Base-by-base conservation (phyloP, 1,284 basidiomycete genomes). In the Puccinia triticina region DNA sequence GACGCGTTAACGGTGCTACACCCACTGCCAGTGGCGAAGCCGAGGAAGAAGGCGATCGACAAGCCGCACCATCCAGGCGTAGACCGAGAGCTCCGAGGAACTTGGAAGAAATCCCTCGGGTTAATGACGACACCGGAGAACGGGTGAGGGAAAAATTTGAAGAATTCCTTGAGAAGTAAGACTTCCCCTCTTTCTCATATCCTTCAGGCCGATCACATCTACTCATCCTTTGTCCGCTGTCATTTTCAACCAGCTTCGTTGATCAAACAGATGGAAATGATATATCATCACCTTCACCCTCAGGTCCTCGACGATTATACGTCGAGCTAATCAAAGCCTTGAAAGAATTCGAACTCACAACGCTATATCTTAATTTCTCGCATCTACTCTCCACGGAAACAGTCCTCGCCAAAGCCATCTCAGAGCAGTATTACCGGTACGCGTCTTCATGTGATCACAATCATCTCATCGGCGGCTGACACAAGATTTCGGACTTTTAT, bases 301-400 rank as follows among this genome's bases (percentile, higher is more conserved):
- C 89, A 10, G 91, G 92, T 83, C 83, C 82, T 82, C 0, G 90
- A 43, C 89, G 92, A 74, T 89, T 93, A 84, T 98, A 98, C 87
- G 90, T 98, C 84, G 92, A 94, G 83, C 95, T 97, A 88, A 93
- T 99, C 85, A 92, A 93, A 86, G 92, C 92, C 50, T 94, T 99
- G 93, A 92, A 93, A 83, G 93, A 96, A 87, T 95, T 93, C 87
- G 92, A 95, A 86, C 90, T 96, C 77, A 94, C 94, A 1, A 99
- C 96, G 0, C 92, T 99, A 85, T 99, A 97, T 86, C 93, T 99
- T 87, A 96, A 98, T 89, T 98, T 93, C 84, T 91, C 91, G 18
- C 96, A 99, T 87, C 90, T 99, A 32, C 90, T 98, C 32, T 91
- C 93, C 86, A 91, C 92, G 82, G 95, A 98, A 86, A 94, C 96